Conservation (phyloP, 768 basidiomycete species). For the Obba rivulosa region DNA sequence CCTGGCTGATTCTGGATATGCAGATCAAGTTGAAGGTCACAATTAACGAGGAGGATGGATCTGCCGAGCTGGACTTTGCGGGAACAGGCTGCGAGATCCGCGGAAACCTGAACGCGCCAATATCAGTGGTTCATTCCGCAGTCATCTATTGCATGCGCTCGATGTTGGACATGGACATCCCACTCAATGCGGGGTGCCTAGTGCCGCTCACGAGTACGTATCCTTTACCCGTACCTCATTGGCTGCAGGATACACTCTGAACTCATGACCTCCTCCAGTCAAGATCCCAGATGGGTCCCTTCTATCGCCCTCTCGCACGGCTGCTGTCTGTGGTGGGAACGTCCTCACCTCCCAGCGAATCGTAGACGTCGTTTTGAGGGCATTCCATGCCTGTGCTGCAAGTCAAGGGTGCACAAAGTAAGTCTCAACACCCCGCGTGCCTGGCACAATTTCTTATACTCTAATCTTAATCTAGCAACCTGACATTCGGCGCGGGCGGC, state of each 20-base stretch:
- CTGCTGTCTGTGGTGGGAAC: constrained; percentile 92
- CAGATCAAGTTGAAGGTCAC: constrained; percentile 73
- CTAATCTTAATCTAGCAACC: constrained; percentile 45
- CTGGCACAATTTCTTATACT: background rate
- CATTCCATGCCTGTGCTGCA: constrained; percentile 87
- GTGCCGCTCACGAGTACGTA: constrained; percentile 77
- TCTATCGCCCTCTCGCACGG: constrained; percentile 76
- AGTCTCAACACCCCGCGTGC: constrained; percentile 19
- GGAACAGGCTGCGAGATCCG: constrained; percentile 82
- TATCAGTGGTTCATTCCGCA: constrained; percentile 82
- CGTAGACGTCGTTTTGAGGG: constrained; percentile 89
- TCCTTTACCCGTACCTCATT: no score
- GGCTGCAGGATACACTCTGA: constrained; percentile 6
- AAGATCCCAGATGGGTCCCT: constrained; percentile 76
- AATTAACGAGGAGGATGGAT: constrained; percentile 69
- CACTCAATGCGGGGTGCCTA: constrained; percentile 90
- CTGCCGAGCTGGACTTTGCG: constrained; percentile 80
- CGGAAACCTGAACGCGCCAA: constrained; percentile 80
- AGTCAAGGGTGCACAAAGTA: constrained; percentile 94
- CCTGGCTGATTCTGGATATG: background rate
- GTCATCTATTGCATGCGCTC: constrained; percentile 87
- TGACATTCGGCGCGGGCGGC: constrained; percentile 88
- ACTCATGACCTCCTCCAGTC: constrained; percentile 37
- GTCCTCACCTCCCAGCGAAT: constrained; percentile 90
- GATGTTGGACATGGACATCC: constrained; percentile 84